phyloP scores from a whole-genome alignment of 345 rosid species.

The Euphorbia pulcherrima region DNA sequence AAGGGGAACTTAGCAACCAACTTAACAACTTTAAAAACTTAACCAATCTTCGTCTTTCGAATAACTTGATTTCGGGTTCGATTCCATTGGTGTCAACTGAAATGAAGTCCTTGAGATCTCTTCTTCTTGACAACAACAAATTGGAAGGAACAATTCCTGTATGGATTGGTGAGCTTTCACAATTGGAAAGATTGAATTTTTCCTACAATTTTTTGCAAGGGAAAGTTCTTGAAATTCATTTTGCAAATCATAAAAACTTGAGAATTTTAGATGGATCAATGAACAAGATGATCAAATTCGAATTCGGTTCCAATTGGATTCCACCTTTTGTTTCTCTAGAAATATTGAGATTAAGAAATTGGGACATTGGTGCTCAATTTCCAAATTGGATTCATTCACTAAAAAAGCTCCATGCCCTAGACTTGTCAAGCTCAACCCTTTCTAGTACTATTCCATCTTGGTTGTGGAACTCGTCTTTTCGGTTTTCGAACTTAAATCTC shows the following conservation, averaged over 20 bases:
- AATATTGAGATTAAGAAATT: background rate
- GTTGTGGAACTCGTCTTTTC: slow-evolving; percentile 3
- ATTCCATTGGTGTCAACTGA: slow-evolving; percentile 11
- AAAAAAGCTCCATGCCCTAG: background rate
- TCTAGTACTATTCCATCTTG: slow-evolving; percentile 1
- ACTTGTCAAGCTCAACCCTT: slow-evolving; percentile 5
- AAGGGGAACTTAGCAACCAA: slow-evolving; percentile 16
- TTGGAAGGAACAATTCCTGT: slow-evolving; percentile 21
- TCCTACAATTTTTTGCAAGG: slow-evolving; percentile 20
- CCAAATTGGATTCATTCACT: slow-evolving; percentile 4
- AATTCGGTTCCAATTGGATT: slow-evolving; percentile 1
- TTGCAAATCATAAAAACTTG: slow-evolving; percentile 23
- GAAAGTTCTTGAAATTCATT: slow-evolving; percentile 21
- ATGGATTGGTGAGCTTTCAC: slow-evolving; percentile 14
- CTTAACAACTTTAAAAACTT: slow-evolving; percentile 11
- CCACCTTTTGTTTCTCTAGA: background rate
- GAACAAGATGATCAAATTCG: background rate
- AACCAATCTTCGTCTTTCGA: background rate
- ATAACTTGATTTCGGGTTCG: slow-evolving; percentile 23
- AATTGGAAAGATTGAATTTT: slow-evolving; percentile 1
- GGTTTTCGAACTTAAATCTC: background rate
- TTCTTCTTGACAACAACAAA: background rate
- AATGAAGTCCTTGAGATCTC: background rate
- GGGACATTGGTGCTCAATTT: slow-evolving; percentile 1
- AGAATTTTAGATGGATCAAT: background rate